Conservation (phyloP, 2,329 filamentous ascomycete species). For the Penicillium sp. region DNA sequence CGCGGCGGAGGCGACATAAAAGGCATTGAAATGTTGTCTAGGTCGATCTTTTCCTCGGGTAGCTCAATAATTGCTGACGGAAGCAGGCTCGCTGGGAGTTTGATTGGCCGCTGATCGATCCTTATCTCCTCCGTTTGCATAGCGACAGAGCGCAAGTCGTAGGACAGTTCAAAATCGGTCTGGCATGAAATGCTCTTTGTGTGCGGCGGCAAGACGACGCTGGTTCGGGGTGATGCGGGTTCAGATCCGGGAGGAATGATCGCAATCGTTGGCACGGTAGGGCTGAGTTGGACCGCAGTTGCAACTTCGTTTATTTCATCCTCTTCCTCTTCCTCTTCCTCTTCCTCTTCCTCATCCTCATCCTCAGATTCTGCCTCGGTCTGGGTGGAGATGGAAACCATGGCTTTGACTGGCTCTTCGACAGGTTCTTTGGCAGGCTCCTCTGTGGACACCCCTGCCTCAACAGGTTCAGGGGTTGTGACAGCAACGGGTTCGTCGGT, state of each 20-base stretch:
- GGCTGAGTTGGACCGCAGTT: slow-evolving; percentile 15
- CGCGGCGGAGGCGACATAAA: slow-evolving; percentile 34
- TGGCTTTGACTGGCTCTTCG: slow-evolving; percentile 15
- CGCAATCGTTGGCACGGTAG: slow-evolving; percentile 77
- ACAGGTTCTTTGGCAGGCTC: slow-evolving; percentile 6
- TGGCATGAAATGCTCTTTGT: slow-evolving; percentile 81
- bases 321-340: not conserved
- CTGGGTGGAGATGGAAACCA: slow-evolving; percentile 26
- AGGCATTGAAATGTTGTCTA: slow-evolving; percentile 26
- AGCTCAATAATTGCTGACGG: slow-evolving; percentile 68
- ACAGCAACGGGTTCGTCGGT: slow-evolving; percentile 37
- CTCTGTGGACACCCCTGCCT: slow-evolving; percentile 14
- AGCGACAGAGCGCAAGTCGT: slow-evolving; percentile 51
- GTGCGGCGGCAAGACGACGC: slow-evolving; percentile 71
- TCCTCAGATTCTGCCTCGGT: slow-evolving; percentile 8
- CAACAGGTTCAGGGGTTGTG: slow-evolving; percentile 30
- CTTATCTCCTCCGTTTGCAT: slow-evolving; percentile 91
- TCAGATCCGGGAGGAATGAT: slow-evolving; percentile 84
- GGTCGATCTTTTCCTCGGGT: slow-evolving; percentile 31
- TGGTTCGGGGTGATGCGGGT: slow-evolving; percentile 72
- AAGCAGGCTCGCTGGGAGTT: slow-evolving; percentile 71
- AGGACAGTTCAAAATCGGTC: slow-evolving; percentile 54
- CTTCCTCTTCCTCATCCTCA: not conserved
- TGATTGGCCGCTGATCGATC: slow-evolving; percentile 71
- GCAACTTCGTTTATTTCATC: slow-evolving; percentile 18